Evolutionary conservation across 2,329 filamentous ascomycete species (phyloP).

Genomic region (Gliomastix tumulicola): DNA sequence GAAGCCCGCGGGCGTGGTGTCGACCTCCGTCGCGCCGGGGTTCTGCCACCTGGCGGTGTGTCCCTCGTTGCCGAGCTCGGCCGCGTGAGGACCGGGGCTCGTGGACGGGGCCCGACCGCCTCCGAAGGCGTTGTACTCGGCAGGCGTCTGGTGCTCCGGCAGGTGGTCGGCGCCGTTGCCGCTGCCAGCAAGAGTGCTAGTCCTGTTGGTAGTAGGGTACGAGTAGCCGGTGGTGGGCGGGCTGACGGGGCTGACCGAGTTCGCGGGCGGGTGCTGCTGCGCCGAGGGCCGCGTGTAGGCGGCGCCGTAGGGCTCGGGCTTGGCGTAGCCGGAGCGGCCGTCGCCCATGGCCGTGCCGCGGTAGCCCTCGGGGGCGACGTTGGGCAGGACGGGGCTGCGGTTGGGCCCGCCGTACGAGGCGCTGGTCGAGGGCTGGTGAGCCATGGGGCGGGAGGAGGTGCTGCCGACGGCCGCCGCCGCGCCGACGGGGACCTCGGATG

Average conservation of each 20-base stretch:
- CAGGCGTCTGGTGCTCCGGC: conserved; percentile 16
- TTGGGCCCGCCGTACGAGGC: conserved; percentile 15
- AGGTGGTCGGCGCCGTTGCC: conserved; percentile 6
- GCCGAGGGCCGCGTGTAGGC: conserved; percentile 13
- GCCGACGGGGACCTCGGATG: conserved; percentile 32
- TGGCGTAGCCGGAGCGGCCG: conserved; percentile 29
- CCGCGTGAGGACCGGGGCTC: conserved; percentile 8
- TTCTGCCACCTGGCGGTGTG: conserved; percentile 23
- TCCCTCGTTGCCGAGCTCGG: conserved; percentile 24
- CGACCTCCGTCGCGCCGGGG: conserved; percentile 28
- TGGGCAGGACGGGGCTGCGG: conserved; percentile 15
- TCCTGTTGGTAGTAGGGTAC: conserved; percentile 11
- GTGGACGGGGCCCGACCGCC: too few species aligned
- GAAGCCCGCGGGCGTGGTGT: conserved; percentile 23
- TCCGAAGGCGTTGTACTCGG: too few species aligned
- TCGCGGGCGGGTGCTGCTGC: too few species aligned
- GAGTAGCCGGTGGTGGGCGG: conserved; percentile 15
- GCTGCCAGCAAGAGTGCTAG: conserved; percentile 10
- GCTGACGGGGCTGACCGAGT: conserved; percentile 9
- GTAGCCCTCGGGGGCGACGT: conserved; percentile 23
- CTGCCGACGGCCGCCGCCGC: conserved; percentile 3
- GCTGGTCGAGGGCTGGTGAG: conserved; percentile 10
- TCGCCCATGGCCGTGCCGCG: conserved; percentile 30
- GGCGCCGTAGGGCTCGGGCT: conserved; percentile 25
- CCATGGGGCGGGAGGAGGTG: conserved; percentile 17